Percentiles rank a stretch among this genome's conserved stretches.
phyloP scores from a whole-genome alignment of 129 eudicot species.

The Pseudognaphalium luteoalbum region DNA sequence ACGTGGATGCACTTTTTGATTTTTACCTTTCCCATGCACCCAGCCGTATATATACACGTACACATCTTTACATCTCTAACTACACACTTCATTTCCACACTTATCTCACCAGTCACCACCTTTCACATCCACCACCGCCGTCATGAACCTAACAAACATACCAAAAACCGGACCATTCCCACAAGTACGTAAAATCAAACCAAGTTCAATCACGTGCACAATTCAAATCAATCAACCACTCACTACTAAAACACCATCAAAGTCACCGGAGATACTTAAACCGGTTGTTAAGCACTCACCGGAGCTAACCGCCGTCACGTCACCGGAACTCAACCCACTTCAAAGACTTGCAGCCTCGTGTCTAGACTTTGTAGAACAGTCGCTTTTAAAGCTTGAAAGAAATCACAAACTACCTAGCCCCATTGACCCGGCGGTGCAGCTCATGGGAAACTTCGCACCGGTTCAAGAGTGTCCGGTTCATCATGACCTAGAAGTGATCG shows the following conservation, averaged over 20 bases:
- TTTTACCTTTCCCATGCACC: not conserved
- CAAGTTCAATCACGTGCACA: slow-evolving; percentile 33
- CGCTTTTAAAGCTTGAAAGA: slow-evolving; percentile 35
- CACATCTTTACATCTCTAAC: not conserved
- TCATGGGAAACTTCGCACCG: slow-evolving; percentile 68
- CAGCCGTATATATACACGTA: not conserved
- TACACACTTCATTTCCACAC: not conserved
- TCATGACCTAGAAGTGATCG: slow-evolving; percentile 53
- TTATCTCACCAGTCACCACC: too few species aligned
- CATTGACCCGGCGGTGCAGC: slow-evolving; percentile 56
- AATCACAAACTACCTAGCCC: slow-evolving; percentile 35
- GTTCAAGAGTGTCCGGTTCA: slow-evolving; percentile 67
- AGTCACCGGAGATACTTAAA: not conserved
- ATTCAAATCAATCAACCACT: slow-evolving; percentile 33
- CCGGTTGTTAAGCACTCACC: not conserved
- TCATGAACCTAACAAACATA: not conserved
- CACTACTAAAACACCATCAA: slow-evolving; percentile 25
- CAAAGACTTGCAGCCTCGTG: slow-evolving; percentile 53
- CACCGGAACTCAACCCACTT: slow-evolving; percentile 44
- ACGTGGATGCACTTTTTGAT: slow-evolving; percentile 14
- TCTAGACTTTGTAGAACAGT: slow-evolving; percentile 44
- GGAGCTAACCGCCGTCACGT: not conserved
- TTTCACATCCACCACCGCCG: not conserved
- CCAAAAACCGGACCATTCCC: not conserved
- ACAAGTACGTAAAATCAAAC: not conserved